These are phyloP conservation scores for Biscutella laevigata DNA, from an alignment of 441 rosid species.

Conservation along the genomic window DNA sequence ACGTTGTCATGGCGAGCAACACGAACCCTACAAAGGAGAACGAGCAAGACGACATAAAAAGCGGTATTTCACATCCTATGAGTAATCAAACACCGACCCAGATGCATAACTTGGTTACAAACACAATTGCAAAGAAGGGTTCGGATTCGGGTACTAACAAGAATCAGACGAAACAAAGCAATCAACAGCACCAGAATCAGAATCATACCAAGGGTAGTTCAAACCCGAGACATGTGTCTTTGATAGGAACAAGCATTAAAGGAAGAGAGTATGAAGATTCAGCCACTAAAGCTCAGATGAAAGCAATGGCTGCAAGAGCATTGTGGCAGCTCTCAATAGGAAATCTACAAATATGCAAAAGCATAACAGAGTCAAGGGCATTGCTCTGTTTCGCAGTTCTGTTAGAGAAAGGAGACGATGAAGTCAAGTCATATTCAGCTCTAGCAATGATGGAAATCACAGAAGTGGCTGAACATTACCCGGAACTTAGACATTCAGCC, in stretches of 20 bases:
- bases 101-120: conserved; percentile 40
- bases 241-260: conserved; percentile 40
- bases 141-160: conserved; percentile 8
- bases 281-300: conserved; percentile 51
- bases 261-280: conserved; percentile 57
- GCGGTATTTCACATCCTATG: conserved; percentile 34
- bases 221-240: conserved; percentile 32
- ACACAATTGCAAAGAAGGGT: conserved; percentile 34
- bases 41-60: conserved; percentile 18
- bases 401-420: conserved; percentile 55
- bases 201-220: conserved; percentile 23
- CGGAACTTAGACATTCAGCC: conserved; percentile 54
- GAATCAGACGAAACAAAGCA: conserved; percentile 22
- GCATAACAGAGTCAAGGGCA: conserved; percentile 68
- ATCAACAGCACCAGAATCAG: conserved; percentile 22
- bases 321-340: conserved; percentile 57
- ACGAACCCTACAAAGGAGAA: background rate
- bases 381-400: conserved; percentile 58
- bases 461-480: conserved; percentile 43
- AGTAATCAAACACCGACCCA: conserved; percentile 33
- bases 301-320: conserved; percentile 69
- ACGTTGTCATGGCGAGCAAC: conserved; percentile 39
- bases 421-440: conserved; percentile 49
- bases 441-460: conserved; percentile 69
- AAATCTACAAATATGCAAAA: conserved; percentile 43